A percentile compares a stretch with the other conserved stretches of the same genome.
phyloP scores from a whole-genome alignment of 257 asterid genomes.

The Rubia yunnanensis region DNA sequence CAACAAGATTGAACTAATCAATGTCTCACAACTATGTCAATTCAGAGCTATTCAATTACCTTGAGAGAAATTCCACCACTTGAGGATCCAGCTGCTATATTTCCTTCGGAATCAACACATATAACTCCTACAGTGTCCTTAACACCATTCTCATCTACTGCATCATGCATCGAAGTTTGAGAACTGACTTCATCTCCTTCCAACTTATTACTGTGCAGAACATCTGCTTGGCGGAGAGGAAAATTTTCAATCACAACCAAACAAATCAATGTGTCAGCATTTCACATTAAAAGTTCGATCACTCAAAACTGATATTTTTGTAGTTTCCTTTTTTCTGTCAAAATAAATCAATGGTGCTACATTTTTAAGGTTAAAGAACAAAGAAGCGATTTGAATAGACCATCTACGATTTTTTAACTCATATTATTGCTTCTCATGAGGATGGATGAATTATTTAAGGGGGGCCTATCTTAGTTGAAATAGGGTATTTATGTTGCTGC shows the following conservation, averaged over 20 bases:
- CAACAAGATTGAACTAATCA: not conserved
- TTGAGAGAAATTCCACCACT: constrained; percentile 97
- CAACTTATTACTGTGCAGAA: constrained; percentile 22
- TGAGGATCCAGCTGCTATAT: constrained; percentile 83
- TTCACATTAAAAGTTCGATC: not conserved
- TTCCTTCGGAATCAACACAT: constrained; percentile 84
- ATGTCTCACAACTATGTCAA: not conserved
- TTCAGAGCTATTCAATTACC: constrained; percentile 32
- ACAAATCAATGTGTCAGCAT: not conserved
- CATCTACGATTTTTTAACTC: not conserved
- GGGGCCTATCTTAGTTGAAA: not conserved
- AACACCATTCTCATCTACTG: constrained; percentile 40
- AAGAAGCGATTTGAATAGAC: not conserved
- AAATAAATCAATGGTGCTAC: not conserved
- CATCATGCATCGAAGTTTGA: constrained; percentile 19
- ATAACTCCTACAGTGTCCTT: constrained; percentile 92
- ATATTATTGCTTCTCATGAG: not conserved
- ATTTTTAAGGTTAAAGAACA: not conserved
- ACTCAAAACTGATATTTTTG: not conserved
- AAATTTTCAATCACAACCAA: constrained; percentile 12
- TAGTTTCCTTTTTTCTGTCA: not conserved
- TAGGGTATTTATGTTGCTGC: not conserved
- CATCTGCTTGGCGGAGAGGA: constrained; percentile 24
- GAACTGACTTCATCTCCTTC: constrained; percentile 23
- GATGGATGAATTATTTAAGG: not conserved